Conservation (phyloP, 2,329 filamentous ascomycete species). For the Penicillium glabrum region DNA sequence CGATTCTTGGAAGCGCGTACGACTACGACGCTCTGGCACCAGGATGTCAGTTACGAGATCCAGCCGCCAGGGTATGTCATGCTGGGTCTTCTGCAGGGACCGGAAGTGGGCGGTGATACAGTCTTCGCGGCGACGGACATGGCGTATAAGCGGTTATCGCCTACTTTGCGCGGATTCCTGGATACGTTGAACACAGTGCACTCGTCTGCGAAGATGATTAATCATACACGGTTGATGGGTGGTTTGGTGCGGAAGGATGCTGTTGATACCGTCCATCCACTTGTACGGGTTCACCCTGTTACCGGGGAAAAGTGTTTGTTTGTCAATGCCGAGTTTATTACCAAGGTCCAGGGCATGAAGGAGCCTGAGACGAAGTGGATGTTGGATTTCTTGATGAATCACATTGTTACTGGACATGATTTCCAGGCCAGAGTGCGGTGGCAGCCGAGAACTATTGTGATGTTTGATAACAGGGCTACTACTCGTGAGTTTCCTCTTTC, state of each 20-base stretch:
- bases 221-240: slow-evolving; percentile 42
- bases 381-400: slow-evolving; percentile 50
- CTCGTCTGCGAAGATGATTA: slow-evolving; percentile 47
- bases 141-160: slow-evolving; percentile 50
- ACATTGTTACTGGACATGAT: slow-evolving; percentile 49
- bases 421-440: slow-evolving; percentile 50
- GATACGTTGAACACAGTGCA: slow-evolving; percentile 40
- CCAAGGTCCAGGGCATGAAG: slow-evolving; percentile 49
- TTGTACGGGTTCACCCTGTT: slow-evolving; percentile 50
- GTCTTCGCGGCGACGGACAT: slow-evolving; percentile 47
- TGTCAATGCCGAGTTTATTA: slow-evolving; percentile 51
- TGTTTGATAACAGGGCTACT: slow-evolving; percentile 51
- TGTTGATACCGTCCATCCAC: slow-evolving; percentile 46
- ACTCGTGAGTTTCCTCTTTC: slow-evolving; percentile 39
- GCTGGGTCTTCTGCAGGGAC: slow-evolving; percentile 50
- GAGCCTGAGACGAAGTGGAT: slow-evolving; percentile 47
- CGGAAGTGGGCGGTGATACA: slow-evolving; percentile 52
- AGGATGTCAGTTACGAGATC: slow-evolving; percentile 51
- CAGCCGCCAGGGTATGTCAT: slow-evolving; percentile 50
- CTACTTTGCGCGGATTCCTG: slow-evolving; percentile 48
- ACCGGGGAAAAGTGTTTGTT: slow-evolving; percentile 51
- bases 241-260: slow-evolving; percentile 46
- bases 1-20: slow-evolving; percentile 45
- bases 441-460: slow-evolving; percentile 52
- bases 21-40: slow-evolving; percentile 51